Percentiles rank a stretch among this genome's conserved stretches.
These are phyloP conservation scores for Viridothelium virens DNA, from an alignment of 495 filamentous ascomycete genomes.

Conservation along the genomic window DNA sequence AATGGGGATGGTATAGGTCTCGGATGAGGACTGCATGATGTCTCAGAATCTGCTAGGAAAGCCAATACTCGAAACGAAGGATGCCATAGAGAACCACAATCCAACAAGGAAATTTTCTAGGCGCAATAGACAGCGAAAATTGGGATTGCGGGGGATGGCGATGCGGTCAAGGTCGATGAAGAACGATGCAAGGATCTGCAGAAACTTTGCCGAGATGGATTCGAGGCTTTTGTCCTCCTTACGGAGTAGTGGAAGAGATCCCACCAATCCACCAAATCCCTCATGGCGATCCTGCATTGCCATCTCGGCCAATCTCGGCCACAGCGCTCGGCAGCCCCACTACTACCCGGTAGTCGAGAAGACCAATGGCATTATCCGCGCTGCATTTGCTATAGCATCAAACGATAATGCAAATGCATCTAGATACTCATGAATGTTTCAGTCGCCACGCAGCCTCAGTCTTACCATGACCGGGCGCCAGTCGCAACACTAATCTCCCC, in stretches of 20 bases:
- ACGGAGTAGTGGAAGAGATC: background rate
- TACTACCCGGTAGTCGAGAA: too few relatives aligned
- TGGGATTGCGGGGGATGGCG: constrained; percentile 4
- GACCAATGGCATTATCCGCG: too few relatives aligned
- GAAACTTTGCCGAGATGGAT: background rate
- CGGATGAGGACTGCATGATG: constrained; percentile 3
- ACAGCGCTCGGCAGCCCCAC: too few relatives aligned
- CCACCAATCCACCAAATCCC: background rate
- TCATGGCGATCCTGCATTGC: too few relatives aligned
- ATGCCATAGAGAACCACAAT: background rate
- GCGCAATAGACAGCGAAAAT: background rate
- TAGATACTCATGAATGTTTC: too few relatives aligned
- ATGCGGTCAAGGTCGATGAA: background rate
- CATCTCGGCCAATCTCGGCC: too few relatives aligned
- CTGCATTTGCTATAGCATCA: too few relatives aligned
- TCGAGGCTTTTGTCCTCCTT: background rate
- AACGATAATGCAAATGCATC: too few relatives aligned
- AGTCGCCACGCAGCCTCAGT: too few relatives aligned
- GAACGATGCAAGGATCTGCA: background rate
- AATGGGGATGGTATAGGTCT: constrained; percentile 5
- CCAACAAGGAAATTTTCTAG: background rate
- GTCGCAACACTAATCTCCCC: too few relatives aligned
- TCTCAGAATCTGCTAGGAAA: background rate
- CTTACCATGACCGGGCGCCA: too few relatives aligned
- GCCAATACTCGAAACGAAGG: background rate